Evolutionary conservation across 1,284 basidiomycete species (phyloP).

Genomic region (Tetrapyrgos nigripes): DNA sequence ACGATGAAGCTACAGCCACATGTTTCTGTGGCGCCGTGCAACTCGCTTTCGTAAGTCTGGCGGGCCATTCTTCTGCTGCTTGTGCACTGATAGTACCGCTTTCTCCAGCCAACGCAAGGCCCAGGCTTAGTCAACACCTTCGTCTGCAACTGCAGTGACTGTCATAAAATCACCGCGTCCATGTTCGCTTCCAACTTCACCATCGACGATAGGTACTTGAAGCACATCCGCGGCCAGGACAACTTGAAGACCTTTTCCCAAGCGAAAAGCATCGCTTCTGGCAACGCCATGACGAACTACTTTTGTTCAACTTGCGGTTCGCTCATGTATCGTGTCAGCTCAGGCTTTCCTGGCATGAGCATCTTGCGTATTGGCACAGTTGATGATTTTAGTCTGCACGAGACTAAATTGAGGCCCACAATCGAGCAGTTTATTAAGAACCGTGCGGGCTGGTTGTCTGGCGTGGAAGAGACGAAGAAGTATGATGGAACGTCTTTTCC

Average conservation of each 20-base stretch:
- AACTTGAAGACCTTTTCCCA: constrained; percentile 20
- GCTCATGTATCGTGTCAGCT: constrained; percentile 23
- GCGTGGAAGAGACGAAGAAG: constrained; percentile 7
- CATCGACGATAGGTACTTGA: constrained; percentile 18
- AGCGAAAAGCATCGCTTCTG: not conserved
- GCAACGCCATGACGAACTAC: constrained; percentile 18
- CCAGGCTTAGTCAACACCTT: constrained; percentile 21
- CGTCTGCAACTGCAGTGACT: constrained; percentile 27
- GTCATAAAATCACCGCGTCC: constrained; percentile 26
- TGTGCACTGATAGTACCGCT: too few relatives aligned
- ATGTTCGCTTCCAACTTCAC: constrained; percentile 27
- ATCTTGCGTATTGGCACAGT: constrained; percentile 23
- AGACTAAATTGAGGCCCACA: constrained; percentile 22
- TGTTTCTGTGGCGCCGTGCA: constrained; percentile 26
- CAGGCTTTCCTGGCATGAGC: constrained; percentile 7
- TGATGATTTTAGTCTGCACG: constrained; percentile 22
- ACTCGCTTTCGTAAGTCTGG: constrained; percentile 20
- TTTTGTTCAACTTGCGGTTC: constrained; percentile 25
- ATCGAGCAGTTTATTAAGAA: constrained; percentile 19
- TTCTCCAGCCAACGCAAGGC: constrained; percentile 20
- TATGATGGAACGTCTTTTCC: too few relatives aligned
- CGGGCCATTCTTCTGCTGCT: too few relatives aligned
- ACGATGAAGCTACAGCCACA: constrained; percentile 24
- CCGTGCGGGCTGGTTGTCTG: constrained; percentile 18
- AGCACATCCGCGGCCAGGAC: constrained; percentile 20